Base-by-base conservation (phyloP, 23 red algal genomes). In the Gracilaria caudata region DNA sequence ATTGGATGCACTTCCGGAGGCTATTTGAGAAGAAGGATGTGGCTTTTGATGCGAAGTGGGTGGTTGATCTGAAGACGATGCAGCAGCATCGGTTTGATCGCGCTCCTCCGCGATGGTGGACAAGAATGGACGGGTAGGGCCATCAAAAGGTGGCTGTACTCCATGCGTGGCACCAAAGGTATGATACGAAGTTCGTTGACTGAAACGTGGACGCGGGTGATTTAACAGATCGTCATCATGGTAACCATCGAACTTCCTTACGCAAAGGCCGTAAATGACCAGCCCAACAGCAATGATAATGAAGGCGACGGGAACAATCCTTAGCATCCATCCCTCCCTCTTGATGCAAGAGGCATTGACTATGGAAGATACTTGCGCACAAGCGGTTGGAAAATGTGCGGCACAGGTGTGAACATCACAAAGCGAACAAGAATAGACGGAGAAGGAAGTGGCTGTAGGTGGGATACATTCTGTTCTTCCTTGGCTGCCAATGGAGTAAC, bases 161-260 rank as follows among this genome's bases (percentile, higher is more conserved):
- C 10, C 7, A 1, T 46, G 37, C 12, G 9, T 11, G 30, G 26
- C 14, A 66, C 10, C 61, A 38, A 75, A 75, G 21, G 70, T 75
- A 12, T 47, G 38, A 75, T 75, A 75, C 23, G 38, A 47, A 9
- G 21, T 40, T 4, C 20, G 21, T 8, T 43, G 16, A 1, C 9
- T 1, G 25, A 36, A 12, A 9, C 1, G 20, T 7, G 40, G 40
- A 46, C 23, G 38, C 1, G 39, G 19, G 0, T 49, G 20, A 36
- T 66, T 24, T 32, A 63, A 4, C 1, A 37, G 61, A 2, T 35
- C 36, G 13, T 66, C 61, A 36, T 66, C 61, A 47, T 89, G 85
- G 30, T 89, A 89, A 28, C 85, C 85, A 30, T 89, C 85, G 55
- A 39, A 89, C 34, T 51, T 89, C 17, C 75, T 57, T 72, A 89